These are phyloP conservation scores for Globisporangium yorkense DNA, from an alignment of 352 stramenopile species.

Conservation along the genomic window DNA sequence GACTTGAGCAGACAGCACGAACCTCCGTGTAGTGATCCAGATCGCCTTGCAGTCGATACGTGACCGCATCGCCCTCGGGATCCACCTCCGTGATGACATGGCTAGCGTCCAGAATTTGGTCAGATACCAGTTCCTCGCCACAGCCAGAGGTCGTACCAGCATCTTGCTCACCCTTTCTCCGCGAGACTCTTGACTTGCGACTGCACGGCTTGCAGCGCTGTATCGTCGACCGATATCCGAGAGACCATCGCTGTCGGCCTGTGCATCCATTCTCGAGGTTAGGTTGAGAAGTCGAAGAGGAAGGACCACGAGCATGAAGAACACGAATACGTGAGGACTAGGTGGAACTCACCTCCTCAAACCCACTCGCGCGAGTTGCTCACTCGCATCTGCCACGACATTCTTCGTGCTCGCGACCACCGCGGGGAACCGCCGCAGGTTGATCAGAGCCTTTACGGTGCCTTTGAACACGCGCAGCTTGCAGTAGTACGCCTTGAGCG, in stretches of 20 bases:
- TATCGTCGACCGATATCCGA: constrained; percentile 33
- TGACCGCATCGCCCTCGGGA: constrained; percentile 23
- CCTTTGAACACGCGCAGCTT: constrained; percentile 69
- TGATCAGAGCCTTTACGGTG: constrained; percentile 60
- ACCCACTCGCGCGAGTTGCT: not conserved
- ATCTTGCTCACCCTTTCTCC: constrained; percentile 34
- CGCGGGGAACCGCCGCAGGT: constrained; percentile 26
- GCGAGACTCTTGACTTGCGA: constrained; percentile 61
- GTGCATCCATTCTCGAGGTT: not conserved
- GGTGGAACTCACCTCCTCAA: not conserved
- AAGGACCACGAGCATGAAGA: too few species aligned
- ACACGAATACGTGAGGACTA: not conserved
- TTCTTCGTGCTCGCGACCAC: not conserved
- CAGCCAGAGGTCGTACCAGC: not conserved
- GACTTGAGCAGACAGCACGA: not conserved
- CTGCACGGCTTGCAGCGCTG: constrained; percentile 31
- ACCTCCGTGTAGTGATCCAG: constrained; percentile 73
- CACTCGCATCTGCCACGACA: not conserved
- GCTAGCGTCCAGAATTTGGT: constrained; percentile 13
- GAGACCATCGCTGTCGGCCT: constrained; percentile 22
- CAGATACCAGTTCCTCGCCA: not conserved
- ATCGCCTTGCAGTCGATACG: constrained; percentile 64
- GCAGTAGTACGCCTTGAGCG: constrained; percentile 58
- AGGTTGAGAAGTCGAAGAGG: not conserved
- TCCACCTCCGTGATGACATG: constrained; percentile 53